Evolutionary conservation across 208 protist genomes (phyloP), one percentile per base, ranked within the genome.

Genomic region (Acanthamoeba divionensis): DNA sequence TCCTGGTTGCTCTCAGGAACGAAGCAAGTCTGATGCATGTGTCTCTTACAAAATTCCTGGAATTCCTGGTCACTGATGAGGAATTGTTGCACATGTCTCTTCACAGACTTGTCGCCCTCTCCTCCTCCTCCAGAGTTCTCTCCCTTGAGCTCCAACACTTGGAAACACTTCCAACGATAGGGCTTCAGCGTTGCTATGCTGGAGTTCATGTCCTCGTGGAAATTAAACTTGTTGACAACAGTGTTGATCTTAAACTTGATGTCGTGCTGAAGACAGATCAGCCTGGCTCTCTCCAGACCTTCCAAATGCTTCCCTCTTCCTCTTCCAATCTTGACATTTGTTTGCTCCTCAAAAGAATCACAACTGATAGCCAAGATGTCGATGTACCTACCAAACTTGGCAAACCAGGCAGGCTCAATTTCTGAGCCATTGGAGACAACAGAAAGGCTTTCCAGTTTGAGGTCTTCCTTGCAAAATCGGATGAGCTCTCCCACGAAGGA

Each of bases 211-310:
- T 73, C 65, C 65, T 73, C 65, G 21, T 73, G 65, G 21, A 18
- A 73, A 24, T 73, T 73, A 73, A 41, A 24, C 15, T 18, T 18
- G 31, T 73, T 73, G 18, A 73, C 65, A 73, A 73, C 65, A 97
- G 18, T 88, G 80, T 88, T 88, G n/a, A 88, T n/a, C 80, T 88
- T 88, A 66, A 88, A 88, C n/a, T 21, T 13, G 66, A 88, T 29
- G 65, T 55, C 12, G 21, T 87, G 29, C 31, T 48, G 21, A 15
- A 18, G 12, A 26, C 80, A 88, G 15, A n/a, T 26, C 65, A 47
- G n/a, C 15, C n/a, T 18, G 13, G 85, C 67, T 12, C 33, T n/a
- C 12, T 45, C 15, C 24, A 88, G 10, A 12, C 47, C 15, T 21
- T 88, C 65, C 18, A 85, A 45, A 66, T 88, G 80, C 67, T 77